A percentile compares a stretch with the other conserved stretches of the same genome.
These are phyloP conservation scores for Candida vaughaniae DNA, from an alignment of 805 yeast genomes.

Conservation along the genomic window DNA sequence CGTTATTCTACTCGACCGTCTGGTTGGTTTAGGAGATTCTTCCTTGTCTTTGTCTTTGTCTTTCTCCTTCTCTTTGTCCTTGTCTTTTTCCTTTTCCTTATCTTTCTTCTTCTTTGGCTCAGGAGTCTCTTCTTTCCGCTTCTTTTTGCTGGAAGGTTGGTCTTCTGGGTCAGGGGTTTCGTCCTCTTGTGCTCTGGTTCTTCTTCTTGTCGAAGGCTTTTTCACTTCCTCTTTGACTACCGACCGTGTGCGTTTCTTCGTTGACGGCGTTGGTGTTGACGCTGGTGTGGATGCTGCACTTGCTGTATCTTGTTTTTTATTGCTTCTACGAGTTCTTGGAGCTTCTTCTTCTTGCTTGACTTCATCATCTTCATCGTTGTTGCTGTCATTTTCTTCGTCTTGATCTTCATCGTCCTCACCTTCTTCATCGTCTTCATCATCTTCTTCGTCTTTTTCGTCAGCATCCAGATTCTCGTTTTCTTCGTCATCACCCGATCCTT, in stretches of 20 bases:
- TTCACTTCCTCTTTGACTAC: constrained; percentile 6
- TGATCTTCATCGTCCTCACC: constrained; percentile 14
- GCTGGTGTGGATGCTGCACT: background rate
- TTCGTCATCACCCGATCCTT: constrained; percentile 12
- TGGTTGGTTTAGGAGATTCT: constrained; percentile 7
- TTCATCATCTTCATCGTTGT: constrained; percentile 21
- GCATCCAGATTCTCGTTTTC: constrained; percentile 11
- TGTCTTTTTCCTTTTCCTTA: constrained; percentile 23
- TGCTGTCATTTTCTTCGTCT: constrained; percentile 14
- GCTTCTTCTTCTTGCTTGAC: constrained; percentile 16
- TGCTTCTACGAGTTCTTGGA: constrained; percentile 2
- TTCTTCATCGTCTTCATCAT: constrained; percentile 6
- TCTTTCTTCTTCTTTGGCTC: constrained; percentile 20
- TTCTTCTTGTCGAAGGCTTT: constrained; percentile 6
- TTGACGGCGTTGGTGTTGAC: background rate
- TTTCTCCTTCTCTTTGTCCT: constrained; percentile 18
- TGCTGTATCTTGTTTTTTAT: constrained; percentile 3
- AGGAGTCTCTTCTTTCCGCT: constrained; percentile 17
- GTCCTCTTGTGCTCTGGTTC: constrained; percentile 2
- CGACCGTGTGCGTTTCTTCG: constrained; percentile 7
- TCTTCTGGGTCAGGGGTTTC: constrained; percentile 12
- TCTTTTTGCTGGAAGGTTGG: no score
- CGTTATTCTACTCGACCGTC: constrained; percentile 7
- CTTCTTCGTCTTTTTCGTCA: no score
- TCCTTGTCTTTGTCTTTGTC: constrained; percentile 6